Conservation (phyloP, 768 basidiomycete genomes). For the Epithele typhae region DNA sequence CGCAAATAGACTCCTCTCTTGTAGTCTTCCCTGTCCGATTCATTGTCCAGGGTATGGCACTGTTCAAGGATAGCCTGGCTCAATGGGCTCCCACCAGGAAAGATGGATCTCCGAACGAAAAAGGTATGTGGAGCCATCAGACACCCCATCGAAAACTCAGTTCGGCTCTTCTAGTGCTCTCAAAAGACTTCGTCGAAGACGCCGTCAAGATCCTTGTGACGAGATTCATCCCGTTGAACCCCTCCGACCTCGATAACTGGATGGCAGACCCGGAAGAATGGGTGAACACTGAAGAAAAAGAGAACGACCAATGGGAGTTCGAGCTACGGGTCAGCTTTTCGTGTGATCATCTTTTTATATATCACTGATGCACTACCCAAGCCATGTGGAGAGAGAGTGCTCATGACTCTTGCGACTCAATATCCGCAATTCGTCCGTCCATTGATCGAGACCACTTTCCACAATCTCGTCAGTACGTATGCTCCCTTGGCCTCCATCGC, state of each 20-base stretch:
- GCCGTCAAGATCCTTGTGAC: slow-evolving; percentile 75
- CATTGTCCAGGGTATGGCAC: slow-evolving; percentile 78
- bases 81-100: slow-evolving; percentile 70
- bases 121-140: slow-evolving; percentile 27
- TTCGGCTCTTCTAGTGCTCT: slow-evolving; percentile 49
- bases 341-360: not conserved
- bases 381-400: slow-evolving; percentile 93
- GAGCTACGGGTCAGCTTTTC: slow-evolving; percentile 70
- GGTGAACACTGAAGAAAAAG: slow-evolving; percentile 85
- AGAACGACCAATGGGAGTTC: slow-evolving; percentile 90
- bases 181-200: slow-evolving; percentile 66
- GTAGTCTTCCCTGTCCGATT: slow-evolving; percentile 75
- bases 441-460: slow-evolving; percentile 55
- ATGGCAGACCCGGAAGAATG: slow-evolving; percentile 91
- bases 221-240: slow-evolving; percentile 80
- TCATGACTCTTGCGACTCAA: slow-evolving; percentile 72
- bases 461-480: slow-evolving; percentile 51
- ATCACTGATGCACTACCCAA: slow-evolving; percentile 26
- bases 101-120: slow-evolving; percentile 54
- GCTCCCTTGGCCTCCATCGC: not conserved
- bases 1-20: slow-evolving; percentile 49
- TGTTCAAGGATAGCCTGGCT: slow-evolving; percentile 79
- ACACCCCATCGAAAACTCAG: not conserved
- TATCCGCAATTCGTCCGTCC: slow-evolving; percentile 69
- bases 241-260: slow-evolving; percentile 80